Percentiles rank a stretch among this genome's conserved stretches.
phyloP scores from a whole-genome alignment of 768 basidiomycete species.

The Pholiota conissans region DNA sequence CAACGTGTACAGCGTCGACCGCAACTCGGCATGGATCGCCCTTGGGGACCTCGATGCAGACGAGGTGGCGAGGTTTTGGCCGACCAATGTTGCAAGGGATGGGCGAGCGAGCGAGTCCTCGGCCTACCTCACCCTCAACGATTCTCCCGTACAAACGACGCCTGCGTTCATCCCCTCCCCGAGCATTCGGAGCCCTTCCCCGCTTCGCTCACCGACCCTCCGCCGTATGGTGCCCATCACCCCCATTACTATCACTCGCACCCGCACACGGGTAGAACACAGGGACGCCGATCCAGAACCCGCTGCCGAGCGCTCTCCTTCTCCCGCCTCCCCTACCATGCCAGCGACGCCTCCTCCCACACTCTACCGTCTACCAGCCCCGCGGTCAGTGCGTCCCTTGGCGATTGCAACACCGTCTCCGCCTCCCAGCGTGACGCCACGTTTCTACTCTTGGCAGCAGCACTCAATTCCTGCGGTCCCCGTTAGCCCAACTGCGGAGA shows the following conservation, averaged over 20 bases:
- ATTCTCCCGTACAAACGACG: neutral
- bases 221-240: conserved; percentile 34
- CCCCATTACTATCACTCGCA: conserved; percentile 30
- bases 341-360: neutral
- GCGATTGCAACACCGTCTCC: conserved; percentile 44
- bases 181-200: conserved; percentile 5
- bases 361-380: neutral
- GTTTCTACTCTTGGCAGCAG: conserved; percentile 55
- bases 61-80: too few species aligned
- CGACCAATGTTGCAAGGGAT: neutral
- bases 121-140: neutral
- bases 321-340: conserved; percentile 15
- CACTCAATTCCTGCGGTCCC: conserved; percentile 28
- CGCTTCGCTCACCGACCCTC: conserved; percentile 17
- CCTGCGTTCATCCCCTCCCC: conserved; percentile 23
- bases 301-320: conserved; percentile 22
- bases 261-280: conserved; percentile 27
- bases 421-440: conserved; percentile 54
- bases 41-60: too few species aligned
- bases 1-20: conserved; percentile 37
- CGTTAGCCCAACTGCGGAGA: conserved; percentile 32
- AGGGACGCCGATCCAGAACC: neutral
- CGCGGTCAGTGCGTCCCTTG: neutral
- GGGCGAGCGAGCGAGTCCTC: neutral
- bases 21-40: too few species aligned